phyloP scores from a whole-genome alignment of 1,284 basidiomycete genomes.

The Pulveroboletus sp. region DNA sequence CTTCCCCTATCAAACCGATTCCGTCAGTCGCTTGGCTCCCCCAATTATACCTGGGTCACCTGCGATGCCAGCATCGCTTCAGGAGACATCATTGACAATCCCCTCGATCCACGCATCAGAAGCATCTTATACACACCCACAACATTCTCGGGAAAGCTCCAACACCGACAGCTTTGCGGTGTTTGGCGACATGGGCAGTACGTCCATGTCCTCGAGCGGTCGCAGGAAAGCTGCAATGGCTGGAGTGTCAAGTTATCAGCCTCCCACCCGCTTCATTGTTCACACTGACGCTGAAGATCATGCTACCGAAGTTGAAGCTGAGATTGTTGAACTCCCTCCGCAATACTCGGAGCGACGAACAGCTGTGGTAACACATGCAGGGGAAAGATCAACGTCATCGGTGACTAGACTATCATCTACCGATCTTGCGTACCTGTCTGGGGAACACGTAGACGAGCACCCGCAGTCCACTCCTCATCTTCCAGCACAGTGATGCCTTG shows the following conservation, averaged over 20 bases:
- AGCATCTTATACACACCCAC: slow-evolving; percentile 30
- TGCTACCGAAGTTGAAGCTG: slow-evolving; percentile 48
- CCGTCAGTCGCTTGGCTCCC: slow-evolving; percentile 19
- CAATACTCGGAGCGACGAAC: slow-evolving; percentile 61
- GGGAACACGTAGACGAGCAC: slow-evolving; percentile 3
- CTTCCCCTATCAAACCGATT: slow-evolving; percentile 35
- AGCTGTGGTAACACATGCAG: slow-evolving; percentile 18
- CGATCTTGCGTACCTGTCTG: slow-evolving; percentile 20
- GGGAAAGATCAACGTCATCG: slow-evolving; percentile 17
- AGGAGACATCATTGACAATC: slow-evolving; percentile 3
- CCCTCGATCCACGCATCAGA: slow-evolving; percentile 14
- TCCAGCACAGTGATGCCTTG: slow-evolving; percentile 10
- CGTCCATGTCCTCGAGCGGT: slow-evolving; percentile 42
- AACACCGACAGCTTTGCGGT: slow-evolving; percentile 23
- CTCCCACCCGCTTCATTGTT: slow-evolving; percentile 58
- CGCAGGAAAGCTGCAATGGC: slow-evolving; percentile 56
- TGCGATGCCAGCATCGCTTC: slow-evolving; percentile 1
- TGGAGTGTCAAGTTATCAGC: slow-evolving; percentile 42
- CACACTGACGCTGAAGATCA: slow-evolving; percentile 71
- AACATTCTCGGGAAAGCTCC: slow-evolving; percentile 26
- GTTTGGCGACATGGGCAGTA: slow-evolving; percentile 23
- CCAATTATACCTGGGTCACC: slow-evolving; percentile 9
- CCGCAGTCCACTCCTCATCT: background rate
- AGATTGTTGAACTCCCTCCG: slow-evolving; percentile 73
- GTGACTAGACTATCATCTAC: slow-evolving; percentile 4